phyloP scores from a whole-genome alignment of 345 rosid genomes.

The Citrus cavaleriei region DNA sequence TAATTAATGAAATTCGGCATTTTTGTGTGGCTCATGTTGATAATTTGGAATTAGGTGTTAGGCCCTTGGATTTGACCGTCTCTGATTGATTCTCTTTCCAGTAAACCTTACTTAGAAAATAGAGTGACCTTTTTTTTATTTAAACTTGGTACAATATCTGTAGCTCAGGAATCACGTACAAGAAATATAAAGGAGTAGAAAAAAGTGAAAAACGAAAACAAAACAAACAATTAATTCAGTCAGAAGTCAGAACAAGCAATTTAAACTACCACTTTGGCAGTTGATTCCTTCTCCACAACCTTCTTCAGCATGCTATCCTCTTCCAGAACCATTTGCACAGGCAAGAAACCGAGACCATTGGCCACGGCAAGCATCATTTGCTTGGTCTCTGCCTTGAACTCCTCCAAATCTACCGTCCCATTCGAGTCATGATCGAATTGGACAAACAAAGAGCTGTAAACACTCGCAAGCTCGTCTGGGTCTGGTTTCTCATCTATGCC shows the following conservation, averaged over 20 bases:
- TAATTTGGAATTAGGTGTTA: neutral
- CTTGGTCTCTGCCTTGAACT: conserved; percentile 46
- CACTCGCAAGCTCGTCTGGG: conserved; percentile 18
- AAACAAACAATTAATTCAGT: neutral
- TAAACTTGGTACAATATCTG: neutral
- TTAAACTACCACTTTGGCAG: conserved; percentile 12
- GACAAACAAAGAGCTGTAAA: conserved; percentile 28
- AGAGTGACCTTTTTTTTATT: neutral
- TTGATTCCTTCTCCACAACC: conserved; percentile 41
- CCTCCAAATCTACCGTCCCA: conserved; percentile 36
- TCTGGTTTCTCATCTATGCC: conserved; percentile 30
- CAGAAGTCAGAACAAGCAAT: neutral
- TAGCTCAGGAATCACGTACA: neutral
- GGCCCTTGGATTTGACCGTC: neutral
- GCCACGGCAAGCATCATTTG: conserved; percentile 48
- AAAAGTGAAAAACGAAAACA: neutral
- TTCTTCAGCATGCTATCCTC: conserved; percentile 41
- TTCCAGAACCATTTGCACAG: conserved; percentile 48
- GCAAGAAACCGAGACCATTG: conserved; percentile 43
- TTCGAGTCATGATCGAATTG: conserved; percentile 39
- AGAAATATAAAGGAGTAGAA: too few relatives aligned
- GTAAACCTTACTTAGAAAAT: too few relatives aligned
- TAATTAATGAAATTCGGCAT: neutral
- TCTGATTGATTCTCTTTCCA: neutral
- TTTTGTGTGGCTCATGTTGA: neutral